Evolutionary conservation across 768 basidiomycete species (phyloP).

Genomic region (Agrocybe praecox): DNA sequence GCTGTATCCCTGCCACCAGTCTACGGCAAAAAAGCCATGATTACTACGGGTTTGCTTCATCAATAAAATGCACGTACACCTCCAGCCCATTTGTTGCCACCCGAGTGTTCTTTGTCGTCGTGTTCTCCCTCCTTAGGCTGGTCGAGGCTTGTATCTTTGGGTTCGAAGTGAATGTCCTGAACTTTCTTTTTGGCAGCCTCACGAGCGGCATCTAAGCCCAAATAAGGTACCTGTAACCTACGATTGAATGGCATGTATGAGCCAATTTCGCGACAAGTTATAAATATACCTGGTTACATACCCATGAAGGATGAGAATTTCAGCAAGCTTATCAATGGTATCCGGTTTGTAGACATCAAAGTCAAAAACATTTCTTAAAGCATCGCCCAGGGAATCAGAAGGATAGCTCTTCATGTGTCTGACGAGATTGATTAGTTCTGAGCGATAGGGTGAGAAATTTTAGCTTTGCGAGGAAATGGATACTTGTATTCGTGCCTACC

Average conservation of each 20-base stretch:
- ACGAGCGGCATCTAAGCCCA: slow-evolving; percentile 61
- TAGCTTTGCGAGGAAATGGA: background rate
- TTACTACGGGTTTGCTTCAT: background rate
- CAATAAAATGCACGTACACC: slow-evolving; percentile 42
- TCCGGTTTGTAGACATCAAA: slow-evolving; percentile 71
- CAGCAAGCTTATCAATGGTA: slow-evolving; percentile 60
- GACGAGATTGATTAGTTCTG: slow-evolving; percentile 69
- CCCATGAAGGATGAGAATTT: slow-evolving; percentile 65
- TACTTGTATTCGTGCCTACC: slow-evolving; percentile 41
- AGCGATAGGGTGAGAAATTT: background rate
- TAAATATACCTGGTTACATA: slow-evolving; percentile 23
- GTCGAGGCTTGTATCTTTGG: slow-evolving; percentile 49
- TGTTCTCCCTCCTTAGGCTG: slow-evolving; percentile 66
- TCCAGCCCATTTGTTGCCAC: slow-evolving; percentile 68
- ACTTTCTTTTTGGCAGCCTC: slow-evolving; percentile 54
- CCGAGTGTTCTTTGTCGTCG: slow-evolving; percentile 62
- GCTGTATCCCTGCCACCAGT: slow-evolving; percentile 69
- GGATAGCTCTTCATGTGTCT: slow-evolving; percentile 66
- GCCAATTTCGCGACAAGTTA: background rate
- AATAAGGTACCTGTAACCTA: slow-evolving; percentile 53
- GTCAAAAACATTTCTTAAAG: slow-evolving; percentile 68
- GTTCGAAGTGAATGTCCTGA: slow-evolving; percentile 59
- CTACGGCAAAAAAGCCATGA: slow-evolving; percentile 27
- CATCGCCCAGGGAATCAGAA: slow-evolving; percentile 55
- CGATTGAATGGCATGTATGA: background rate